Conservation (phyloP, 768 basidiomycete species). For the Leucocoprinus leucothites region DNA sequence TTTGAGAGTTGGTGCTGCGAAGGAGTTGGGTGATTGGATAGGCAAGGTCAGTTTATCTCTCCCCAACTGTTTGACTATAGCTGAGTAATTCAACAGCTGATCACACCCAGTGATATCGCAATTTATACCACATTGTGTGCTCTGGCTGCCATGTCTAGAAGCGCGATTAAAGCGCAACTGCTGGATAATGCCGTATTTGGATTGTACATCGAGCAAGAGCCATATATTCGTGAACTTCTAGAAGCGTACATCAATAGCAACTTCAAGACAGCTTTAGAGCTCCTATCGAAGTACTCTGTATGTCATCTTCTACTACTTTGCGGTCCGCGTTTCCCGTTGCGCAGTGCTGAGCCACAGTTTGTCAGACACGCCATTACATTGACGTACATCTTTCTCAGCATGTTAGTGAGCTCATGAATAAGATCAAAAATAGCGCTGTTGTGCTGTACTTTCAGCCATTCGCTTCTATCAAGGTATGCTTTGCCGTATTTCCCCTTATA, state of each 20-base stretch:
- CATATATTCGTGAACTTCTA: slow-evolving; percentile 82
- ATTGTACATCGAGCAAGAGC: slow-evolving; percentile 80
- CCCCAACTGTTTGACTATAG: neutral
- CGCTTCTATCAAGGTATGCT: slow-evolving; percentile 53
- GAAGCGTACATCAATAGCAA: slow-evolving; percentile 84
- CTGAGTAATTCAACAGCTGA: slow-evolving; percentile 43
- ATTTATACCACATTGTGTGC: slow-evolving; percentile 85
- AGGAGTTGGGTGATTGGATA: slow-evolving; percentile 75
- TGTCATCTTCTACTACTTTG: slow-evolving; percentile 14
- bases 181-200: slow-evolving; percentile 71
- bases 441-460: slow-evolving; percentile 92
- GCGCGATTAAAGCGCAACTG: slow-evolving; percentile 62
- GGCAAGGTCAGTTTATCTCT: slow-evolving; percentile 48
- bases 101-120: slow-evolving; percentile 81
- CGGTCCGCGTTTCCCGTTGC: too few relatives aligned
- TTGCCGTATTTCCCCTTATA: neutral
- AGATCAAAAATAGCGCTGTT: slow-evolving; percentile 76
- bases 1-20: slow-evolving; percentile 60
- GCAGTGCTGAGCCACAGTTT: slow-evolving; percentile 1
- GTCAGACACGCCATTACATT: slow-evolving; percentile 70
- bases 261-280: slow-evolving; percentile 78
- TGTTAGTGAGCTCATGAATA: slow-evolving; percentile 56
- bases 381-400: slow-evolving; percentile 78
- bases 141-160: slow-evolving; percentile 71
- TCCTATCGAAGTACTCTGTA: slow-evolving; percentile 73